phyloP scores from a whole-genome alignment of 352 stramenopile species.

The Phytophthora hybrid region DNA sequence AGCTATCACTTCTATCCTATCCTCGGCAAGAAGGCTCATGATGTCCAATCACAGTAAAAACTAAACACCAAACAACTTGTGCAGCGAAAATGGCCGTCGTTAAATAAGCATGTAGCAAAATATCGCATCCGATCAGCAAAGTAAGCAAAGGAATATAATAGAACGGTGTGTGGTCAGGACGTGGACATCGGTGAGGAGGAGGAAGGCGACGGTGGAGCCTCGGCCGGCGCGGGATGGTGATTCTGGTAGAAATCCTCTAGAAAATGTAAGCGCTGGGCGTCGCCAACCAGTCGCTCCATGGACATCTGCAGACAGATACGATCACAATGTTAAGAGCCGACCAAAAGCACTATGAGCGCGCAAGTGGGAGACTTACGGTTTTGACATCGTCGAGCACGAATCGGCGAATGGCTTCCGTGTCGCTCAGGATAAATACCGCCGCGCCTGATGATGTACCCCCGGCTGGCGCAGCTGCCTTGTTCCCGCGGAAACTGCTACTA shows the following conservation, averaged over 20 bases:
- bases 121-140: slow-evolving; percentile 37
- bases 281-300: slow-evolving; percentile 79
- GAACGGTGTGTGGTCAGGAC: slow-evolving; percentile 40
- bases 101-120: slow-evolving; percentile 55
- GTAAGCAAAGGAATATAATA: slow-evolving; percentile 46
- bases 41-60: too few relatives aligned
- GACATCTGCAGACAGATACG: slow-evolving; percentile 60
- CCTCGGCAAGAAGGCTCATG: too few relatives aligned
- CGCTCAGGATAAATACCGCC: slow-evolving; percentile 56
- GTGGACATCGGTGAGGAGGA: slow-evolving; percentile 40
- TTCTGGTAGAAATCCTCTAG: slow-evolving; percentile 70
- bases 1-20: too few relatives aligned
- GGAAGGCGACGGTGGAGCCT: slow-evolving; percentile 25
- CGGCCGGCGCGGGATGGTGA: slow-evolving; percentile 25
- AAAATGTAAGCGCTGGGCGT: slow-evolving; percentile 78
- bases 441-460: slow-evolving; percentile 15
- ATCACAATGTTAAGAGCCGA: slow-evolving; percentile 17
- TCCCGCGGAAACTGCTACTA: slow-evolving; percentile 29
- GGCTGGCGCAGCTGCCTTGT: slow-evolving; percentile 25
- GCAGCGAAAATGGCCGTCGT: slow-evolving; percentile 24
- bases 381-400: slow-evolving; percentile 77
- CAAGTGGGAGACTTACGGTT: slow-evolving; percentile 41
- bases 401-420: slow-evolving; percentile 71
- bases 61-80: slow-evolving; percentile 18
- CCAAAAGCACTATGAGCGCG: not conserved